phyloP scores from a whole-genome alignment of 2,329 filamentous ascomycete species.

The Ascochyta clinopodiicola region DNA sequence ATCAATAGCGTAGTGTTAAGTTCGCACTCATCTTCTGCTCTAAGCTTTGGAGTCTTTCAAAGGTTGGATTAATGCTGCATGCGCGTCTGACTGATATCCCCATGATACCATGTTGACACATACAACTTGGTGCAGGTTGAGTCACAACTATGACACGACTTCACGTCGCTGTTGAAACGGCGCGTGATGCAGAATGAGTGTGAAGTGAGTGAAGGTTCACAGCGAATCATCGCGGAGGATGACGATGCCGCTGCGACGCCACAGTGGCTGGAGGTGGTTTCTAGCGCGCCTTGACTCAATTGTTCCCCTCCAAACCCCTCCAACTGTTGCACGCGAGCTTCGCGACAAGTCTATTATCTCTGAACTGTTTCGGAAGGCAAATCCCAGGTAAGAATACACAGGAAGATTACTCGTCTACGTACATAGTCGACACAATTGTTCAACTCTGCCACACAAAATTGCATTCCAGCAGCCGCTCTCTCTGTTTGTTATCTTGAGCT shows the following conservation, averaged over 20 bases:
- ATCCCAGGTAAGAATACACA: background rate
- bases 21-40: background rate
- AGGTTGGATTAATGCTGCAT: too few species aligned
- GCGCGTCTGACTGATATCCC: too few species aligned
- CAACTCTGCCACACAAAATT: background rate
- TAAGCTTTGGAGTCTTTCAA: too few species aligned
- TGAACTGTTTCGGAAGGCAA: background rate
- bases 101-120: background rate
- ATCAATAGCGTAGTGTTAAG: background rate
- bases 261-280: constrained; percentile 20
- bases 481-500: constrained; percentile 1
- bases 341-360: constrained; percentile 1
- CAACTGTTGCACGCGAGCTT: constrained; percentile 23
- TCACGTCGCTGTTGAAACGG: background rate
- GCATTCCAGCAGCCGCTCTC: background rate
- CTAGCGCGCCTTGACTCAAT: constrained; percentile 31
- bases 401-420: background rate
- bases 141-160: background rate
- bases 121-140: background rate
- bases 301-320: constrained; percentile 30
- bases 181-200: background rate
- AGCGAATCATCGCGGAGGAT: background rate
- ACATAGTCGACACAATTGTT: background rate
- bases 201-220: background rate
- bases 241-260: background rate